Evolutionary conservation across 768 basidiomycete genomes (phyloP), one percentile per base, ranked within the genome.

Genomic region (Leccinum rimulosum): DNA sequence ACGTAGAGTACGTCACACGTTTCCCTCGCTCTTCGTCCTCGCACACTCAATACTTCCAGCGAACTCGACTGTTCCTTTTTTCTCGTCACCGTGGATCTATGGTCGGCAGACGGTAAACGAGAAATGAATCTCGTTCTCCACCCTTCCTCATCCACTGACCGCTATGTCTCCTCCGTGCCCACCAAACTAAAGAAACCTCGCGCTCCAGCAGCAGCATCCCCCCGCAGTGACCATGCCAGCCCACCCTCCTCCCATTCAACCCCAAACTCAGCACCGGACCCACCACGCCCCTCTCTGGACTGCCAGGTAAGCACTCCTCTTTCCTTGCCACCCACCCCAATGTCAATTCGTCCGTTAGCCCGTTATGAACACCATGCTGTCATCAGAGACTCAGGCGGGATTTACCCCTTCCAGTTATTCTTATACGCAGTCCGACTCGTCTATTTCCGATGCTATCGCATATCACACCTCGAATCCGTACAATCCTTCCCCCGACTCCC

Each of bases 71-170:
- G 82, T 61, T 89, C 91, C 1, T 95, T 94, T 75, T 92, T 98
- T 71, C 74, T 97, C 47, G 88, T 93, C 28, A 91, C 91, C 17
- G 93, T 93, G n/a, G 95, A 97, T 75, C 76, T 98, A 3, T 96
- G 93, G 91, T 92, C 91, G 0, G 81, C 80, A 48, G 93, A 95
- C 65, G 89, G 85, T 14, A 85, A 81, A 63, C 82, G 86, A 31
- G 92, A 96, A 69, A 88, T 89, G 78, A 96, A 96, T 71, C 84
- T 96, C 15, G 92, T 97, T 47, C 79, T 92, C 22, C 93, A 94
- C 68, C 92, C 94, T 0, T 89, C 89, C 1, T 85, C 92, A 4
- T 77, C 84, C 35, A 56, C 68, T 0, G 90, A 92, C 68, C 84
- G 89, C 54, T 89, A 86, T 72, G 79, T 84, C n/a, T 81, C 88